Base-by-base conservation (phyloP, 2,329 filamentous ascomycete genomes). In the Aspergillus caelatus region DNA sequence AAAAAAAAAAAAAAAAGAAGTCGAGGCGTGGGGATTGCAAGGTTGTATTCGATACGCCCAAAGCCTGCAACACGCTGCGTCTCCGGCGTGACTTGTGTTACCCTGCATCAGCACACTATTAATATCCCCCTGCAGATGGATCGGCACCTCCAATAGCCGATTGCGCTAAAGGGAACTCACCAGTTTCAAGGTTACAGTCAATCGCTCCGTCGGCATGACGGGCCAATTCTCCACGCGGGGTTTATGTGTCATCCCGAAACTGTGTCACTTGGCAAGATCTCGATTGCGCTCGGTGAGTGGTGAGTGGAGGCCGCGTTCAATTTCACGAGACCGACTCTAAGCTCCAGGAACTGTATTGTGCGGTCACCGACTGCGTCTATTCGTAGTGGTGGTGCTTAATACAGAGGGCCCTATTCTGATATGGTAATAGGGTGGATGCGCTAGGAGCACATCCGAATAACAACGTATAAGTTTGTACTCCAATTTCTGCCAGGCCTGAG, bases 91-190 rank as follows among this genome's bases (percentile, higher is more conserved):
- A 52, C 48, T 52, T 52, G 48, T 52, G 48, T 21, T 19, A 52
- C 48, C 14, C 26, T 52, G 48, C 48, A 32, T 23, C 48, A 12
- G 8, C 48, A 52, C 28, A 30, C 48, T 52, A n/a, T 52, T 32
- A 52, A 52, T 52, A 52, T 52, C 28, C 19, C 26, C 48, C 48
- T 52, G 59, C 34, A 55, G 55, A 28, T 41, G 28, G 52, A 61
- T 46, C 10, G 53, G 32, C 36, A 50, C 53, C 19, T 23, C 48
- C 28, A 26, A 57, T 50, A 45, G 28, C 28, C 28, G 28, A 14
- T 32, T 48, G 12, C 8, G 41, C 52, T n/a, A 36, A 43, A 48
- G 48, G 52, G 50, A 55, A 36, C 23, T 36, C 39, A 34, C 41
- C 41, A 39, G 53, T 26, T 56, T 55, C 59, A 36, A 28, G 9